Base-by-base conservation (phyloP, 2,329 filamentous ascomycete genomes). In the Pseudonectria buxi region DNA sequence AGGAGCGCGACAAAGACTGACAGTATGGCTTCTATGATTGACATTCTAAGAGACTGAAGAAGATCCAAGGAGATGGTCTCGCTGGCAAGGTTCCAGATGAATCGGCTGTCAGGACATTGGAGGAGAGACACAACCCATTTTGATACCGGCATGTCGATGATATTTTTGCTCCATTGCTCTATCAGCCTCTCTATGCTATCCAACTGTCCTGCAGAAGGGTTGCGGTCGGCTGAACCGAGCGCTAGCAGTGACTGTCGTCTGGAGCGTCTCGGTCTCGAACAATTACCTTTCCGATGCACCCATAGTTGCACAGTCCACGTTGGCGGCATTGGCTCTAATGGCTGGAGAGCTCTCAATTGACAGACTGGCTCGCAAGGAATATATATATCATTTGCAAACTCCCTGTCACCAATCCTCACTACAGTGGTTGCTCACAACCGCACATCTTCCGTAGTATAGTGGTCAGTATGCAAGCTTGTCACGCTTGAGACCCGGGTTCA, bases 81-180 rank as follows among this genome's bases (percentile, higher is more conserved):
- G 14, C 70, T 74, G 6, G 75, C 75, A 39, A 78, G 65, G 39
- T 81, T 81, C 67, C 78, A 78, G 7, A 76, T 69, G 50, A 76
- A 81, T 29, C 74, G 68, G 27, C 67, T 63, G 47, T 81, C 76
- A 0, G 76, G 76, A 31, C 69, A 64, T 4, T 68, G 65, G 38
- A 72, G 65, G 5, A 56, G 56, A 4, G 59, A 57, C 3, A 72
- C 50, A 4, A 61, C 55, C 13, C n/a, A 16, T 9, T 6, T 11
- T 10, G 25, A 6, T 10, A 49, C 64, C 43, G 45, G 69, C 66
- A 71, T 40, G 18, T 67, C 64, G 28, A 79, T 58, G 7, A 80
- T 49, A 33, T 74, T 66, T 15, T 65, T 59, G 14, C 62, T 58
- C 36, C 69, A 70, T 2, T 74, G 73, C 16, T 75, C 75, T 0